These are phyloP conservation scores for Xerocomus minutiporus DNA, from an alignment of 1,284 basidiomycete species.

Conservation along the genomic window DNA sequence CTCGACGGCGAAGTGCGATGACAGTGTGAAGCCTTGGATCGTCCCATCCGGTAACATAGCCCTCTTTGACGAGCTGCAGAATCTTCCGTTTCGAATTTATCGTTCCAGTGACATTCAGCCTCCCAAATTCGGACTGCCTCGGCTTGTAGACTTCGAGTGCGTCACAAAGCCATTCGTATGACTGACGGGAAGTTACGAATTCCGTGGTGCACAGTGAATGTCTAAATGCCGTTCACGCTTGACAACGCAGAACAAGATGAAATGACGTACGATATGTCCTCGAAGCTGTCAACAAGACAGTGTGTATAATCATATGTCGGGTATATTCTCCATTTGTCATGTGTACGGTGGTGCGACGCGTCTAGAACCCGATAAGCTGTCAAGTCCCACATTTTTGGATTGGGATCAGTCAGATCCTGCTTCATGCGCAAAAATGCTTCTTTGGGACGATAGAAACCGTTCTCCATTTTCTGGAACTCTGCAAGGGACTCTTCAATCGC, in stretches of 20 bases:
- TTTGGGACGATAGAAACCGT: conserved; percentile 86
- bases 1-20: conserved; percentile 90
- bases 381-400: conserved; percentile 99
- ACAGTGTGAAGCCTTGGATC: conserved; percentile 98
- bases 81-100: conserved; percentile 99
- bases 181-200: conserved; percentile 94
- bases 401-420: conserved; percentile 88
- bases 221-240: conserved; percentile 38
- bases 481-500: conserved; percentile 80
- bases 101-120: conserved; percentile 91
- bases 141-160: conserved; percentile 96
- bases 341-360: conserved; percentile 91
- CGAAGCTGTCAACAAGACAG: conserved; percentile 97
- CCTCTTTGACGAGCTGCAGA: conserved; percentile 80
- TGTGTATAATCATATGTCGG: conserved; percentile 99
- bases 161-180: conserved; percentile 99
- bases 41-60: conserved; percentile 91
- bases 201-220: conserved; percentile 98
- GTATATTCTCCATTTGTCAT: conserved; percentile 90
- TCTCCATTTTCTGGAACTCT: conserved; percentile 93
- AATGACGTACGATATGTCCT: conserved; percentile 89
- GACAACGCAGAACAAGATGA: background rate
- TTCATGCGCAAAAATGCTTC: conserved; percentile 97
- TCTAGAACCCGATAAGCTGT: conserved; percentile 94
- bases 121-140: conserved; percentile 96